Base-by-base conservation (phyloP, 2,329 filamentous ascomycete genomes). In the Diaporthe aspalathi region DNA sequence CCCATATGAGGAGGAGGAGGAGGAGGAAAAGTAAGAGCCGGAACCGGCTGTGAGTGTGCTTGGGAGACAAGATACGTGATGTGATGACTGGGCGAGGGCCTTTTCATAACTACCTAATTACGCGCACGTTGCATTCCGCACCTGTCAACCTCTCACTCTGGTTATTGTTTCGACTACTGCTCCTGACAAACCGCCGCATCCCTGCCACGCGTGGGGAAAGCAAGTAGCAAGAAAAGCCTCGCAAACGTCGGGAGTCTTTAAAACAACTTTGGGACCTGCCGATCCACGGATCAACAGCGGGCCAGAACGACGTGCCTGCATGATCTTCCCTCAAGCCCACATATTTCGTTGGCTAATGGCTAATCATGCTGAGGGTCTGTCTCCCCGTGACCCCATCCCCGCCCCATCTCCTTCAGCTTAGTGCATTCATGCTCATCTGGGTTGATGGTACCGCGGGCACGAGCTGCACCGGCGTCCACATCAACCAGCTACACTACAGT, bases 211-310 rank as follows among this genome's bases (percentile, higher is more conserved):
- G 57, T 49, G 57, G 43, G 24, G 22, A 17, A 17, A 54, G 43
- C 32, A 32, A 29, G 5, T 8, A 32, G 32, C 32, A 32, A 32
- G 8, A 32, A 32, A 8, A 8, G 5, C 32, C 8, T 32, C 32
- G 32, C 8, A 32, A n/a, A n/a, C n/a, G n/a, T n/a, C n/a, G n/a
- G n/a, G n/a, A n/a, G 32, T 35, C 32, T 35, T 35, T 9, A 35
- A 35, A 5, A 38, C 35, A 12, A 5, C 35, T 38, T 38, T n/a
- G n/a, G 35, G 27, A 63, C 60, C 60, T 63, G 60, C 20, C 57
- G 57, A 63, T 63, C 57, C 40, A 47, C 43, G 57, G 57, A 63
- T 63, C 57, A 63, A 35, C 57, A 32, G 57, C 60, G 43, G 43
- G 60, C 60, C 43, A 63, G 60, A 35, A 49, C 60, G 27, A 38